phyloP scores from a whole-genome alignment of 768 basidiomycete genomes.

The Boletellus emodensis region DNA sequence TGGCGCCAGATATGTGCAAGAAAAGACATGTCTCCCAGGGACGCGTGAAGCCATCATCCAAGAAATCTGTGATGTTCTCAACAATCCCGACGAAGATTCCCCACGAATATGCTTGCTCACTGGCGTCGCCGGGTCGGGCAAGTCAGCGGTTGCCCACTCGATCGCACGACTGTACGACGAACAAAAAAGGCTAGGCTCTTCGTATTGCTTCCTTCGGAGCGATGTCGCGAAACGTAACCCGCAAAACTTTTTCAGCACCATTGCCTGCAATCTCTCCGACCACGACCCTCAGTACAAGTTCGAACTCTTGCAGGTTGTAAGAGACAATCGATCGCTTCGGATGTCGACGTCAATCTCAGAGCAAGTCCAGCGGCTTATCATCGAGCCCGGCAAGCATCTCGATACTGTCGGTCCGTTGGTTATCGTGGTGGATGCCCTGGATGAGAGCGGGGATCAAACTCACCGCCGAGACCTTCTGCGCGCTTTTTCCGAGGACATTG shows the following conservation, averaged over 20 bases:
- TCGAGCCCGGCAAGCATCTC: slow-evolving; percentile 22
- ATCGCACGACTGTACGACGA: slow-evolving; percentile 26
- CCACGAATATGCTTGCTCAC: slow-evolving; percentile 26
- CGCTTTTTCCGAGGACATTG: slow-evolving; percentile 10
- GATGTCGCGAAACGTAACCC: slow-evolving; percentile 17
- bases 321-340: slow-evolving; percentile 23
- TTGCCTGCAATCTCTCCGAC: slow-evolving; percentile 32
- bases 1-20: slow-evolving; percentile 21
- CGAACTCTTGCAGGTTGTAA: slow-evolving; percentile 14
- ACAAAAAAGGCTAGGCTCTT: slow-evolving; percentile 30
- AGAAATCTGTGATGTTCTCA: slow-evolving; percentile 17
- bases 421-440: slow-evolving; percentile 35
- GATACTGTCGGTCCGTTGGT: slow-evolving; percentile 30
- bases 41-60: slow-evolving; percentile 16
- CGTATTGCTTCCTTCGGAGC: slow-evolving; percentile 26
- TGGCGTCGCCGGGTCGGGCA: slow-evolving; percentile 29
- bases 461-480: slow-evolving; percentile 21
- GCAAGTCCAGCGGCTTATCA: slow-evolving; percentile 29
- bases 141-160: slow-evolving; percentile 31
- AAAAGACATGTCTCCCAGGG: slow-evolving; percentile 19
- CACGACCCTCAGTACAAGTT: slow-evolving; percentile 25
- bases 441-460: slow-evolving; percentile 22
- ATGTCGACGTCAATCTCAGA: slow-evolving; percentile 11
- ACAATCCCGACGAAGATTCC: slow-evolving; percentile 7
- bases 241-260: slow-evolving; percentile 31